Evolutionary conservation across 2,329 filamentous ascomycete species (phyloP).

Genomic region (Cytospora piceicola): DNA sequence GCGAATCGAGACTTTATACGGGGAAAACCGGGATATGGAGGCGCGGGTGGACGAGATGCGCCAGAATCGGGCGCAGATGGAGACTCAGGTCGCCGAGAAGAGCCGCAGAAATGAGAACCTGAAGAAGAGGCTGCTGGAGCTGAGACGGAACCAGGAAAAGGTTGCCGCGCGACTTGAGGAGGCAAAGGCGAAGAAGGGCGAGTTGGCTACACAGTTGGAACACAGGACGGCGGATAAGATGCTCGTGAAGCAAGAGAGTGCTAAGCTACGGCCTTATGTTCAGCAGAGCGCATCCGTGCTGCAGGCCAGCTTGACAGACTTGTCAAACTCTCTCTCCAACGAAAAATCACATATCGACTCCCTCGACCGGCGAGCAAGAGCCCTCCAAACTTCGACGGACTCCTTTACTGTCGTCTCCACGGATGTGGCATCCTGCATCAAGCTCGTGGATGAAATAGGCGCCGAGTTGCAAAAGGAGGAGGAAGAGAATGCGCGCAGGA

Average conservation of each 20-base stretch:
- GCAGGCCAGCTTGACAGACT: conserved; percentile 78
- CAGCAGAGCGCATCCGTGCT: conserved; percentile 84
- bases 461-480: conserved; percentile 88
- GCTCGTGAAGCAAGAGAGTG: conserved; percentile 78
- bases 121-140: conserved; percentile 78
- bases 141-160: conserved; percentile 80
- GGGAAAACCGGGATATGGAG: conserved; percentile 86
- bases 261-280: conserved; percentile 89
- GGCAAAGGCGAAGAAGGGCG: conserved; percentile 77
- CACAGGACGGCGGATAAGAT: conserved; percentile 72
- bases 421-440: conserved; percentile 86
- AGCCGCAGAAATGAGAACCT: conserved; percentile 83
- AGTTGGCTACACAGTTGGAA: conserved; percentile 73
- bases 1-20: conserved; percentile 83
- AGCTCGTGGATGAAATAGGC: conserved; percentile 84
- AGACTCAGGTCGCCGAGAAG: conserved; percentile 82
- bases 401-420: conserved; percentile 82
- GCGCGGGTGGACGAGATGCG: conserved; percentile 78
- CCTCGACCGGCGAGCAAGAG: conserved; percentile 84
- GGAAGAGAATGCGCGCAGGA: conserved; percentile 80
- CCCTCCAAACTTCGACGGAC: conserved; percentile 88
- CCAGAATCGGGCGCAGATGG: conserved; percentile 77
- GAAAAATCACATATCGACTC: conserved; percentile 87
- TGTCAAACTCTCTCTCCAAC: conserved; percentile 74
- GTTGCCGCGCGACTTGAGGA: conserved; percentile 83